phyloP scores from a whole-genome alignment of 2,329 filamentous ascomycete species.

The Sphaerulina vaccinii region DNA sequence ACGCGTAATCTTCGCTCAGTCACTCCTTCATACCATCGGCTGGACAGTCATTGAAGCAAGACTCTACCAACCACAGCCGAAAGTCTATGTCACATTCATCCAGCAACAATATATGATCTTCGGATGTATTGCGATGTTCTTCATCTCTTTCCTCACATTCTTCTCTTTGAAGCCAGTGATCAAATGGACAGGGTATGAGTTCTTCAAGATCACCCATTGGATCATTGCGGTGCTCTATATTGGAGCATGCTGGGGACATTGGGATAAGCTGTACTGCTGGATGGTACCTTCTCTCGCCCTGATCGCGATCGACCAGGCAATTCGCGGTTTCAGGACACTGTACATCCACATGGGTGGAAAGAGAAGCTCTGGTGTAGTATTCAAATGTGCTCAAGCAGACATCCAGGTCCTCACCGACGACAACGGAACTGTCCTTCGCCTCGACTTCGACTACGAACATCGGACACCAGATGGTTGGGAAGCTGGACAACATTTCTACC shows the following conservation, averaged over 20 bases:
- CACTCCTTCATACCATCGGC: conserved; percentile 65
- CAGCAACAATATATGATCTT: conserved; percentile 68
- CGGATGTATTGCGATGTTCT: conserved; percentile 66
- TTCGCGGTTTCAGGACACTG: conserved; percentile 58
- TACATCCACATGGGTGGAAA: conserved; percentile 52
- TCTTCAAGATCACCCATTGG: conserved; percentile 68
- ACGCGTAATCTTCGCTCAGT: conserved; percentile 69
- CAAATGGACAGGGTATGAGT: conserved; percentile 68
- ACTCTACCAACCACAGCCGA: conserved; percentile 71
- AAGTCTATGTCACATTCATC: conserved; percentile 57
- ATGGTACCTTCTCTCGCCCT: conserved; percentile 65
- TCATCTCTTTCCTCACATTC: conserved; percentile 61
- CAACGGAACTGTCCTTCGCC: conserved; percentile 62
- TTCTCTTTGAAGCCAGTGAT: conserved; percentile 62
- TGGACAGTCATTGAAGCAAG: conserved; percentile 67
- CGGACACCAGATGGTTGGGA: conserved; percentile 52
- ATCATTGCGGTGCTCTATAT: conserved; percentile 72
- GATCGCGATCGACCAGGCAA: conserved; percentile 63
- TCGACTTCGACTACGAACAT: conserved; percentile 65
- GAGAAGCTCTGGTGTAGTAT: conserved; percentile 46
- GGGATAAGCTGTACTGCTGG: conserved; percentile 66
- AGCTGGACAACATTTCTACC: conserved; percentile 69
- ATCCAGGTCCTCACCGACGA: conserved; percentile 57
- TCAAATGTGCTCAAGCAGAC: conserved; percentile 54
- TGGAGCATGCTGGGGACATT: conserved; percentile 74